Evolutionary conservation across 352 stramenopile genomes (phyloP).

Genomic region (Sclerospora graminicola): DNA sequence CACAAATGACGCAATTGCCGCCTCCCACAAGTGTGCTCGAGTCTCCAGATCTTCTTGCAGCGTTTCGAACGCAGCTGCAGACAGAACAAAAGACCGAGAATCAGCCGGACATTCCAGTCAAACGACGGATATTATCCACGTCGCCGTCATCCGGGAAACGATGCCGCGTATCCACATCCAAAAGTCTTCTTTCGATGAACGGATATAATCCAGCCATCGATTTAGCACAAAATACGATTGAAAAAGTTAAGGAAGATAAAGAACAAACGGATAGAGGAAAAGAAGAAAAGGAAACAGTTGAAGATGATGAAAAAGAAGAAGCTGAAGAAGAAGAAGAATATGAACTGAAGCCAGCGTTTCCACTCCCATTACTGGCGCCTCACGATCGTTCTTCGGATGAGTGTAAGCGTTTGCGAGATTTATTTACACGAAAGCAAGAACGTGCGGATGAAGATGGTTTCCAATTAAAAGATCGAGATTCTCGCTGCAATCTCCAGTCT

Average conservation of each 20-base stretch:
- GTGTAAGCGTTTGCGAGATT: constrained; percentile 2
- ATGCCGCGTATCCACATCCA: constrained; percentile 15
- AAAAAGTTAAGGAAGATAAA: constrained; percentile 9
- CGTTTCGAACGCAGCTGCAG: constrained; percentile 9
- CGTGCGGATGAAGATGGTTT: constrained; percentile 43
- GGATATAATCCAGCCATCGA: constrained; percentile 2
- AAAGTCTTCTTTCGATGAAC: neutral
- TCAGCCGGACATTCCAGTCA: constrained; percentile 8
- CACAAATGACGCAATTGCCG: constrained; percentile 24
- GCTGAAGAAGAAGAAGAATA: constrained; percentile 30
- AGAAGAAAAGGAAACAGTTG: constrained; percentile 3
- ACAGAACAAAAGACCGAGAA: constrained; percentile 4
- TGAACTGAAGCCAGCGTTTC: constrained; percentile 26
- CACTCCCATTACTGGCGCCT: constrained; percentile 5
- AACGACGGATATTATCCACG: constrained; percentile 10
- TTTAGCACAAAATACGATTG: constrained; percentile 4
- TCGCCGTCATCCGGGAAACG: constrained; percentile 20
- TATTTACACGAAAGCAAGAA: constrained; percentile 18
- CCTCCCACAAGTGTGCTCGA: constrained; percentile 17
- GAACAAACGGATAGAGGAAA: constrained; percentile 5
- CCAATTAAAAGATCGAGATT: constrained; percentile 14
- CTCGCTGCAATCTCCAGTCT: constrained; percentile 1
- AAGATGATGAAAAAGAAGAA: constrained; percentile 11
- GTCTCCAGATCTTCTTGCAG: constrained; percentile 27
- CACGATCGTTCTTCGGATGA: constrained; percentile 1